Evolutionary conservation across 78 protist species (phyloP), one percentile per base, ranked within the genome.

Genomic region (Planoprotostelium fungivorum): DNA sequence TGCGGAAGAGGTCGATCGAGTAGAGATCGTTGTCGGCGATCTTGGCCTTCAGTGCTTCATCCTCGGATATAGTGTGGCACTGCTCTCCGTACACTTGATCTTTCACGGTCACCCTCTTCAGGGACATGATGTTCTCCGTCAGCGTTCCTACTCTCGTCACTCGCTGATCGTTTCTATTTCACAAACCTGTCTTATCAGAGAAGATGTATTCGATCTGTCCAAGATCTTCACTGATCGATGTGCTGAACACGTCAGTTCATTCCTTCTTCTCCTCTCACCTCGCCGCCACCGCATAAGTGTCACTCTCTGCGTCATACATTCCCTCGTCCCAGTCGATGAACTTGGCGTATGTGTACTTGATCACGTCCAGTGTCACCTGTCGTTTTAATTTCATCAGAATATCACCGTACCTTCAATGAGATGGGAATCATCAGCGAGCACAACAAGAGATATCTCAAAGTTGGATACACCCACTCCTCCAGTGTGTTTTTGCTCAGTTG

Each of bases 121-220:
- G 93, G 31, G 88, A 83, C 97, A 95, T 95, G 0, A 90, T 89
- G 34, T 95, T 95, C 36, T 88, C 94, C 29, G 97, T 95, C 16
- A 95, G 86, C 0, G 97, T 95, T 34, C 73, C 73, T 51, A 16
- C 16, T n/a, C n/a, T n/a, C n/a, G n/a, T n/a, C n/a, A n/a, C n/a
- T n/a, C n/a, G n/a, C n/a, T n/a, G n/a, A n/a, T n/a, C n/a, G n/a
- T n/a, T n/a, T n/a, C n/a, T n/a, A n/a, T 51, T 51, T 51, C 73
- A 51, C n/a, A n/a, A n/a, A n/a, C 97, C 97, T 34, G 97, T 95
- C 93, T 95, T 97, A 90, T 97, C 98, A n/a, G 97, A 88, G 28
- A 97, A 89, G 1, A 97, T 34, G 87, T 93, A 91, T 73, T 96
- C 94, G 29, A 97, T 84, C n/a, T 92, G 97, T 28, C 98, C 99